Evolutionary conservation across 2,329 filamentous ascomycete genomes (phyloP).

Genomic region (Neoscytalidium dimidiatum): DNA sequence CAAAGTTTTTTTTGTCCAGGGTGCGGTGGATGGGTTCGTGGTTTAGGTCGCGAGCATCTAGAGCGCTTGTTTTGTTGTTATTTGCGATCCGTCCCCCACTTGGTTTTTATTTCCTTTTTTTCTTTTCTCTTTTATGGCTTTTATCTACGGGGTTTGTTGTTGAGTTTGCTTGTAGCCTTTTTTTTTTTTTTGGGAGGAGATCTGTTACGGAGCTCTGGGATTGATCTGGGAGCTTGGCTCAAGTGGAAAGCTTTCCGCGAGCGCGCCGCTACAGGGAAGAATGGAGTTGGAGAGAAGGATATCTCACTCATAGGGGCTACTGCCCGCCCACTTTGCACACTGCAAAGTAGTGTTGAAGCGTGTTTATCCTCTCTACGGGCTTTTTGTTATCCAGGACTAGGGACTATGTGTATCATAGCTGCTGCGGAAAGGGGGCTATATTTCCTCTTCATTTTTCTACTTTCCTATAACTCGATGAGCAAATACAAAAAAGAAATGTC

Average conservation of each 20-base stretch:
- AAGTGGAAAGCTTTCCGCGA: not conserved
- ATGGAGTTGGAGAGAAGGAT: not conserved
- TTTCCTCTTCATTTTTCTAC: constrained; percentile 8
- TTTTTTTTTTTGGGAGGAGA: not conserved
- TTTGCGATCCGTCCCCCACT: not conserved
- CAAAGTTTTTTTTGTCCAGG: constrained; percentile 1
- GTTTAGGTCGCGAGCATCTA: constrained; percentile 9
- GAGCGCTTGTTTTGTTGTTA: constrained; percentile 10
- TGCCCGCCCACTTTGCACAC: not conserved
- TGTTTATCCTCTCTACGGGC: not conserved
- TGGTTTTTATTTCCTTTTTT: not conserved
- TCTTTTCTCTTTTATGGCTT: too few species aligned
- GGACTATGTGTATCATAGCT: constrained; percentile 13
- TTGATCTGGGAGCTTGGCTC: not conserved
- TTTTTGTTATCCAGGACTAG: too few species aligned
- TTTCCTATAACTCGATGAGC: not conserved
- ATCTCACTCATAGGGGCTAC: not conserved
- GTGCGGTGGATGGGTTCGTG: constrained; percentile 9
- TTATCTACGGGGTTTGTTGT: not conserved
- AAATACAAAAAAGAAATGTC: constrained; percentile 7
- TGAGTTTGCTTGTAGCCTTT: too few species aligned
- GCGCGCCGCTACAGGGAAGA: not conserved
- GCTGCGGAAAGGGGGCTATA: constrained; percentile 11
- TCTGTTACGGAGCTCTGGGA: constrained; percentile 6
- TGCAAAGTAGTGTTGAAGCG: not conserved